phyloP scores from a whole-genome alignment of 2,329 filamentous ascomycete genomes.

The Ophiocordyceps robertsii region DNA sequence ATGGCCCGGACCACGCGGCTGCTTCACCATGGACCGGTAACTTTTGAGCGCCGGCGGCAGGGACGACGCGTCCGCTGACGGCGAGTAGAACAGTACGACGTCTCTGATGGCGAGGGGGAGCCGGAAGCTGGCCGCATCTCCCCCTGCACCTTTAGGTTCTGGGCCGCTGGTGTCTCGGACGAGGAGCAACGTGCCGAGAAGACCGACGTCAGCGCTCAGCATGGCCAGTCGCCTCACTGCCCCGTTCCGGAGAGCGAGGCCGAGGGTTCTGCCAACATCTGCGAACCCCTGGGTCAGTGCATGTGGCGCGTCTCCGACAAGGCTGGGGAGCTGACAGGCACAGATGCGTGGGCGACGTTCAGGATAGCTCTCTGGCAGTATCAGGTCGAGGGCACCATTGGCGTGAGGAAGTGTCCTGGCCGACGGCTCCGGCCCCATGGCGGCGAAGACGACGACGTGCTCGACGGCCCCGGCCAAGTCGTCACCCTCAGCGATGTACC shows the following conservation, averaged over 20 bases:
- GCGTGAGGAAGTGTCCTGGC: neutral
- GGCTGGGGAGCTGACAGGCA: neutral
- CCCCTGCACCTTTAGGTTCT: conserved; percentile 25
- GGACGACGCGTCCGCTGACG: neutral
- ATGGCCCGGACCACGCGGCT: neutral
- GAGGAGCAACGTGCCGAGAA: neutral
- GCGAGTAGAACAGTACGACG: conserved; percentile 9
- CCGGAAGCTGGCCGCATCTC: conserved; percentile 21
- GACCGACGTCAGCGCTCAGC: neutral
- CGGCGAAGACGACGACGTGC: neutral
- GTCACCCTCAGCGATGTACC: conserved; percentile 7
- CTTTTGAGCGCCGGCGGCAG: neutral
- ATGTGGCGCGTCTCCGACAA: too few relatives aligned
- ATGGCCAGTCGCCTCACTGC: neutral
- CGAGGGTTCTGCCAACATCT: too few relatives aligned
- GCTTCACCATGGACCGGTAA: neutral
- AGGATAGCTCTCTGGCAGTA: neutral
- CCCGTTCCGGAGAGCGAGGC: too few relatives aligned
- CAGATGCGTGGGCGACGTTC: neutral
- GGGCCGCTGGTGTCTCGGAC: conserved; percentile 16
- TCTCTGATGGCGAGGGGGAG: conserved; percentile 28
- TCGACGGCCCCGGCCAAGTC: neutral
- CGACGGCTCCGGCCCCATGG: neutral
- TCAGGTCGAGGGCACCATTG: neutral
- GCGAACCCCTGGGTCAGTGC: too few relatives aligned